Evolutionary conservation across 2,329 filamentous ascomycete species (phyloP).

Genomic region (Aspergillus aculeatinus): DNA sequence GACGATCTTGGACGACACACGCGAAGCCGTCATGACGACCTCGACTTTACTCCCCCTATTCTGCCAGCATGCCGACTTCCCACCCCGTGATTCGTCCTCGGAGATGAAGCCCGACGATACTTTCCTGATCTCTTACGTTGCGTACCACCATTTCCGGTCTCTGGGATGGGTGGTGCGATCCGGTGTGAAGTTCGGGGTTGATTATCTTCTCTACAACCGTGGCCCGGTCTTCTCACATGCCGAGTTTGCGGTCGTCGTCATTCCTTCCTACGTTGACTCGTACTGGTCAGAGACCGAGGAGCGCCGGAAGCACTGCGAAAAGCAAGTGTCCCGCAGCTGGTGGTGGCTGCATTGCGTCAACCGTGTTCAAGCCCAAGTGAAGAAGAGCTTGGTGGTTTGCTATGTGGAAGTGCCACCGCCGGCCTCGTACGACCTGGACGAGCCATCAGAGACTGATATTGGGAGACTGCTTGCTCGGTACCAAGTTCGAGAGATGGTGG

Average conservation of each 20-base stretch:
- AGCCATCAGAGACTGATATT: constrained; percentile 53
- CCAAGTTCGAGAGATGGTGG: constrained; percentile 73
- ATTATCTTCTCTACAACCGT: constrained; percentile 90
- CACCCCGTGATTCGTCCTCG: constrained; percentile 48
- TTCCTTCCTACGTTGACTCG: constrained; percentile 75
- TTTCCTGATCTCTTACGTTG: constrained; percentile 82
- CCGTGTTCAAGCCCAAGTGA: constrained; percentile 82
- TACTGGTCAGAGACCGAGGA: constrained; percentile 63
- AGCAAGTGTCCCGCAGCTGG: constrained; percentile 45
- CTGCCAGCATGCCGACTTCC: constrained; percentile 68
- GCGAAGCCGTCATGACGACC: constrained; percentile 48
- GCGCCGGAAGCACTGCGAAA: constrained; percentile 52
- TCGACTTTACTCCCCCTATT: constrained; percentile 65
- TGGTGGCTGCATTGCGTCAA: constrained; percentile 77
- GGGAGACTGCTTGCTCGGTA: constrained; percentile 66
- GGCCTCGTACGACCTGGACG: constrained; percentile 37
- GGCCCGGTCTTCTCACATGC: constrained; percentile 94
- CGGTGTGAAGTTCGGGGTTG: constrained; percentile 91
- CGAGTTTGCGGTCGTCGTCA: constrained; percentile 81
- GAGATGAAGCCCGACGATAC: constrained; percentile 70
- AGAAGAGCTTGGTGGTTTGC: constrained; percentile 83
- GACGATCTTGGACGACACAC: constrained; percentile 50
- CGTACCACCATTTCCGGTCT: constrained; percentile 94
- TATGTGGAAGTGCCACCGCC: constrained; percentile 89
- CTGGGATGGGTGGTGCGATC: constrained; percentile 91